Evolutionary conservation across 1,139 yeast genomes (phyloP), one percentile per base, ranked within the genome.

Genomic region (Kluyveromyces sp.): DNA sequence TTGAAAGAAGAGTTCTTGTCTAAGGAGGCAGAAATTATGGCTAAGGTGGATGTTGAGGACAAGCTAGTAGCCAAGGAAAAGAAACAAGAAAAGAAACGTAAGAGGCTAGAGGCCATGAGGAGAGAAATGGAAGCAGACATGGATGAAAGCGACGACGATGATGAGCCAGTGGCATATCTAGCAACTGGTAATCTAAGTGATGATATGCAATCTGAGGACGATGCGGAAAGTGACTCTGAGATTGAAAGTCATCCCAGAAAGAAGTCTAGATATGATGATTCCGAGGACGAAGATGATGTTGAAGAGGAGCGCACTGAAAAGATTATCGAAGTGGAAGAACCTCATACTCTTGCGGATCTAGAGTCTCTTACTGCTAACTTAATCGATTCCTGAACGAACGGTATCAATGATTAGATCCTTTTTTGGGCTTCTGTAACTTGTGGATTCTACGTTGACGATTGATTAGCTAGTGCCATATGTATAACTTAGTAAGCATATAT

Each of bases 331-430:
- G 71, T 84, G 42, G 94, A 85, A 52, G 86, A 82, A 58, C 96
- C 96, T 17, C 85, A 86, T 56, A 83, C 95, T 26, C 71, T 92
- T 64, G 96, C 87, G 62, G 97, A 92, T 60, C 74, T 92, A 65
- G 98, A 92, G 70, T 88, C 94, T 11, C 77, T 92, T 66, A 83
- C 97, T 2, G 75, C 85, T 39, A 77, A 75, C 62, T 77, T 92
- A 57, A 58, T 75, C 36, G 55, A 56, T 36, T 47, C 52, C 19
- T 48, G 36, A 22, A 6, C n/a, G n/a, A n/a, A n/a, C n/a, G n/a
- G n/a, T n/a, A n/a, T n/a, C n/a, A n/a, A n/a, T n/a, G n/a, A n/a
- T n/a, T n/a, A n/a, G n/a, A n/a, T n/a, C n/a, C n/a, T n/a, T n/a
- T n/a, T n/a, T n/a, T n/a, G n/a, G n/a, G n/a, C n/a, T n/a, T n/a